These are phyloP conservation scores for Raphanus sativus DNA, from an alignment of 345 rosid genomes.

Conservation along the genomic window DNA sequence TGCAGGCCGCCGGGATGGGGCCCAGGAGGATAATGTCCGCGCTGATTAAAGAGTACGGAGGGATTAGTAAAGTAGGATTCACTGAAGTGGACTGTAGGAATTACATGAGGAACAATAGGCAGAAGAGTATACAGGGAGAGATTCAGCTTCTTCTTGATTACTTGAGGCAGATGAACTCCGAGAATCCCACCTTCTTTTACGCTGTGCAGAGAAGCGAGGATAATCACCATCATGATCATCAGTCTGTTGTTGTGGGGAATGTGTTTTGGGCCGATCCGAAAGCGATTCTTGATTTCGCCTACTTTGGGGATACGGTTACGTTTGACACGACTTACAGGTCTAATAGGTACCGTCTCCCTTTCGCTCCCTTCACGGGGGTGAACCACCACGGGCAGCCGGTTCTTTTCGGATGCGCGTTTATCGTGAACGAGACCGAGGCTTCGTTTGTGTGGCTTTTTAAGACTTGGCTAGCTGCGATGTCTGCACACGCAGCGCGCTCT, in stretches of 20 bases:
- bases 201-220: slow-evolving; percentile 36
- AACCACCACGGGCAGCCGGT: slow-evolving; percentile 70
- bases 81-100: slow-evolving; percentile 62
- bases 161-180: slow-evolving; percentile 50
- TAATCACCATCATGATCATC: too few species aligned
- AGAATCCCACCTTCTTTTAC: slow-evolving; percentile 43
- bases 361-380: slow-evolving; percentile 52
- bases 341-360: slow-evolving; percentile 51
- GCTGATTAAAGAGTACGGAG: slow-evolving; percentile 58
- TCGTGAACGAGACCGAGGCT: slow-evolving; percentile 57
- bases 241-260: slow-evolving; percentile 42
- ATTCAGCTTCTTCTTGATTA: slow-evolving; percentile 54
- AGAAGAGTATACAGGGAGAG: slow-evolving; percentile 53
- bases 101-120: slow-evolving; percentile 57
- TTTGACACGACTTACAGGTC: slow-evolving; percentile 55
- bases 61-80: slow-evolving; percentile 60
- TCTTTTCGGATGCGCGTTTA: slow-evolving; percentile 61
- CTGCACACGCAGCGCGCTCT: slow-evolving; percentile 30
- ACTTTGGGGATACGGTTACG: slow-evolving; percentile 51
- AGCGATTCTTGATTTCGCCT: slow-evolving; percentile 37
- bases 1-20: slow-evolving; percentile 70
- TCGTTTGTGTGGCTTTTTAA: slow-evolving; percentile 62
- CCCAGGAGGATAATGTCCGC: slow-evolving; percentile 65
- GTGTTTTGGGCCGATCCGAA: slow-evolving; percentile 56
- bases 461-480: slow-evolving; percentile 61